Evolutionary conservation across 371 early-diverging fungal species (phyloP).

Genomic region (Ordospora pajunii): DNA sequence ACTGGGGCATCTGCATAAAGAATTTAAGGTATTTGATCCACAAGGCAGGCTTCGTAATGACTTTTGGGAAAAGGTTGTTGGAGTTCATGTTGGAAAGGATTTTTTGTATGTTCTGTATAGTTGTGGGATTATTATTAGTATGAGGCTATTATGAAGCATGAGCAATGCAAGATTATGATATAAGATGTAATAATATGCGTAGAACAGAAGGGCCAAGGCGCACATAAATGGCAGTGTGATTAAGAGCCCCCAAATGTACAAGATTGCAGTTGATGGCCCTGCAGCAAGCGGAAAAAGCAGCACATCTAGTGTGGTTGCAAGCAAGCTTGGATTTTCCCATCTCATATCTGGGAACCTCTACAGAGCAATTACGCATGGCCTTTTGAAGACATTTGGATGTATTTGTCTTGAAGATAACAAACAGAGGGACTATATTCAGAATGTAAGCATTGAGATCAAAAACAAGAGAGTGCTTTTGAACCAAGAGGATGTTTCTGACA

Average conservation of each 20-base stretch:
- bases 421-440: conserved; percentile 12
- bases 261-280: conserved; percentile 81
- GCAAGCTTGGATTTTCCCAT: conserved; percentile 67
- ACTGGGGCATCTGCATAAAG: neutral
- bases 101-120: neutral
- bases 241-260: conserved; percentile 34
- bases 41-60: neutral
- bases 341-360: conserved; percentile 68
- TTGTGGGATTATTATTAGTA: neutral
- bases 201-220: no score
- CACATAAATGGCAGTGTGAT: no score
- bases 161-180: no score
- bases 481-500: conserved; percentile 65
- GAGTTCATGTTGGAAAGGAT: neutral
- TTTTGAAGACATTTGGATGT: conserved; percentile 19
- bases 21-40: neutral
- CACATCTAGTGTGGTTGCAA: conserved; percentile 67
- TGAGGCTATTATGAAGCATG: neutral
- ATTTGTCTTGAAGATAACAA: neutral
- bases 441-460: conserved; percentile 3
- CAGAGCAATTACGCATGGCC: conserved; percentile 60
- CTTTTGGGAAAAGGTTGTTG: neutral
- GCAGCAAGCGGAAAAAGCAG: conserved; percentile 81
- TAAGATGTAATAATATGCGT: no score
- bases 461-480: conserved; percentile 63